A percentile compares a stretch with the other conserved stretches of the same genome.
Evolutionary conservation across 139 green algal genomes (phyloP).

Genomic region (Coelastrella sp.): DNA sequence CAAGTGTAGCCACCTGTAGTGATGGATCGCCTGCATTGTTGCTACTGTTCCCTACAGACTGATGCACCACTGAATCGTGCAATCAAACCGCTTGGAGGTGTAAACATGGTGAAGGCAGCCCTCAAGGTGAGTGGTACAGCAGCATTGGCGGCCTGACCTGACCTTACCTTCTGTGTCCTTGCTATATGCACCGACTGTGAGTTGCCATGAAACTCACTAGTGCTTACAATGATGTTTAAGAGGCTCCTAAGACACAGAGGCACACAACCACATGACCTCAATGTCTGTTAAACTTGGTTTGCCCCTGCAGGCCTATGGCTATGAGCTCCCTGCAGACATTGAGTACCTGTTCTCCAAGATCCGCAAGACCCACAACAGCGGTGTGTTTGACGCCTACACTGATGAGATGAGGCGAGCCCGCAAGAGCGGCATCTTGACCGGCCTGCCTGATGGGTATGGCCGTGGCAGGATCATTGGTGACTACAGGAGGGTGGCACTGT

Average conservation of each 20-base stretch:
- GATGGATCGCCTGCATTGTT: no score
- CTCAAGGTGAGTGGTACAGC: constrained; percentile 24
- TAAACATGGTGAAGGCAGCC: constrained; percentile 39
- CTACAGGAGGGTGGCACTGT: constrained; percentile 81
- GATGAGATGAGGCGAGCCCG: constrained; percentile 75
- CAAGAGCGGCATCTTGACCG: constrained; percentile 78
- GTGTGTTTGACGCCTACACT: constrained; percentile 85
- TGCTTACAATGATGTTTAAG: no score
- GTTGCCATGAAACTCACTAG: no score
- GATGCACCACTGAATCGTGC: constrained; percentile 76
- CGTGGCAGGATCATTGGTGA: constrained; percentile 85
- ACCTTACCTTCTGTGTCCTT: no score
- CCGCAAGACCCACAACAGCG: constrained; percentile 83
- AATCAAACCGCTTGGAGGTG: constrained; percentile 77
- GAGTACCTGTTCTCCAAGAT: constrained; percentile 62
- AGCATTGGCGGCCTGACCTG: neutral
- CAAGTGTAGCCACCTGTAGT: no score
- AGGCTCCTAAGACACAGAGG: neutral
- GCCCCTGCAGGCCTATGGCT: constrained; percentile 30
- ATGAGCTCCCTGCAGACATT: constrained; percentile 48
- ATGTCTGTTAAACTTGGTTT: no score
- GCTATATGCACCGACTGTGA: no score
- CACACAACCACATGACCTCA: no score
- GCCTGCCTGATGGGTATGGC: constrained; percentile 78
- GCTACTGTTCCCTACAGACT: constrained; percentile 55